Conservation (phyloP, 768 basidiomycete species). For the Leucosporidium yakuticum region DNA sequence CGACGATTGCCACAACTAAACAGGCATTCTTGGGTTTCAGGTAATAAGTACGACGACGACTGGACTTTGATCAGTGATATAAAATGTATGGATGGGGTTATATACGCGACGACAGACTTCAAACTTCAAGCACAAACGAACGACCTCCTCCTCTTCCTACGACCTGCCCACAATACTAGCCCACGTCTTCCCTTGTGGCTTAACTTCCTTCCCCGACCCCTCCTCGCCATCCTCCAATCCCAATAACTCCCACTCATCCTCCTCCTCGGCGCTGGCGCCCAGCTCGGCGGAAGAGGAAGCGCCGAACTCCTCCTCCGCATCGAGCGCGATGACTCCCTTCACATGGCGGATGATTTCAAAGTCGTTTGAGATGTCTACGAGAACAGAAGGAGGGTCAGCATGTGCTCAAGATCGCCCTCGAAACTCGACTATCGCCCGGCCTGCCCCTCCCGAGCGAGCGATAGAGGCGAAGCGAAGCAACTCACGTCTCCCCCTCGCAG, state of each 20-base stretch:
- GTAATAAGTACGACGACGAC: background rate
- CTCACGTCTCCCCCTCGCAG: no score
- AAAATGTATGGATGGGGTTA: background rate
- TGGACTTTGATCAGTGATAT: background rate
- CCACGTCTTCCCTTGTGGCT: background rate
- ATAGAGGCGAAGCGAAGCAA: no score
- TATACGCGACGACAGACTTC: background rate
- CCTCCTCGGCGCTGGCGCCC: background rate
- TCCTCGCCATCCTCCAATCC: conserved; percentile 7
- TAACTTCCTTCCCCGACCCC: background rate
- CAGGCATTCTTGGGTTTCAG: background rate
- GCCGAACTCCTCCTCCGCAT: background rate
- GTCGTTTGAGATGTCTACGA: background rate
- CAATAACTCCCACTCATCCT: conserved; percentile 24
- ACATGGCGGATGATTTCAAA: background rate
- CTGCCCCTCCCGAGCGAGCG: no score
- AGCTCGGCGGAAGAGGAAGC: background rate
- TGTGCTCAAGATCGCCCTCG: no score
- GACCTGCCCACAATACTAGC: background rate
- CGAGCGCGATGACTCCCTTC: background rate
- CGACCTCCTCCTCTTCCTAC: background rate
- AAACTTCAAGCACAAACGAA: background rate
- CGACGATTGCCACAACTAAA: no score
- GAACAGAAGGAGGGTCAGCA: background rate
- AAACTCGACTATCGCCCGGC: no score